Percentiles rank a stretch among this genome's conserved stretches.
These are phyloP conservation scores for Oryza nivara DNA, from an alignment of 176 grass and related monocot species.

Conservation along the genomic window DNA sequence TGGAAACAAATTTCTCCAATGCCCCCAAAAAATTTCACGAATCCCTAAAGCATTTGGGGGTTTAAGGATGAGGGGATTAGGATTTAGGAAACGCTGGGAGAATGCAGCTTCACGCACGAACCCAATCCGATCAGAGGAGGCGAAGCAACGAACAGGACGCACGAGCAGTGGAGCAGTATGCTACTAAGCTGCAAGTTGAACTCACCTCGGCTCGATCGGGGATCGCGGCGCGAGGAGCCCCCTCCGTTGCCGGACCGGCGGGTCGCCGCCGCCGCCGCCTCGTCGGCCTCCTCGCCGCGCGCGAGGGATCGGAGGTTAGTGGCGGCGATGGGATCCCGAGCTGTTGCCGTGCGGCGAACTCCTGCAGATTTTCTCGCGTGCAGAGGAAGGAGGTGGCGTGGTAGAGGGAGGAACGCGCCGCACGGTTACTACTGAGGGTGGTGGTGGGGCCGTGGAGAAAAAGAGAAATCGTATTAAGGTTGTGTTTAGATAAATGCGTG, in stretches of 20 bases:
- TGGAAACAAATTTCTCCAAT: background rate
- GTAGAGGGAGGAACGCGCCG: background rate
- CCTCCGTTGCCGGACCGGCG: background rate
- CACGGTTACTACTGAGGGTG: slow-evolving; percentile 13
- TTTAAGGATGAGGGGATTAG: background rate
- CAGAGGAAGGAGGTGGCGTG: slow-evolving; percentile 1
- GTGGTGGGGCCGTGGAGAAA: background rate
- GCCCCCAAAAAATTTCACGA: background rate
- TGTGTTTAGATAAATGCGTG: too few relatives aligned
- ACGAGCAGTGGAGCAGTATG: background rate
- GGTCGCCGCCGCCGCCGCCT: background rate
- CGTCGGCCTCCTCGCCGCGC: background rate
- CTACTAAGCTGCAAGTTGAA: background rate
- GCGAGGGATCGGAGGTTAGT: background rate
- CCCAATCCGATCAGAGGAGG: background rate
- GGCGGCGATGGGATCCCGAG: background rate
- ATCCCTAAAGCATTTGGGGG: background rate
- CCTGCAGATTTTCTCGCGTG: slow-evolving; percentile 2
- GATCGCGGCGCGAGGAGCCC: background rate
- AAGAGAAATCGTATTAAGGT: background rate
- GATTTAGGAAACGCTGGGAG: background rate
- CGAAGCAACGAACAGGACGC: background rate
- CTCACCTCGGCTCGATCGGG: background rate
- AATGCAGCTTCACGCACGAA: background rate
- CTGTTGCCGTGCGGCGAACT: slow-evolving; percentile 19